phyloP scores from a whole-genome alignment of 768 basidiomycete genomes.

The Lyophyllum semitale region DNA sequence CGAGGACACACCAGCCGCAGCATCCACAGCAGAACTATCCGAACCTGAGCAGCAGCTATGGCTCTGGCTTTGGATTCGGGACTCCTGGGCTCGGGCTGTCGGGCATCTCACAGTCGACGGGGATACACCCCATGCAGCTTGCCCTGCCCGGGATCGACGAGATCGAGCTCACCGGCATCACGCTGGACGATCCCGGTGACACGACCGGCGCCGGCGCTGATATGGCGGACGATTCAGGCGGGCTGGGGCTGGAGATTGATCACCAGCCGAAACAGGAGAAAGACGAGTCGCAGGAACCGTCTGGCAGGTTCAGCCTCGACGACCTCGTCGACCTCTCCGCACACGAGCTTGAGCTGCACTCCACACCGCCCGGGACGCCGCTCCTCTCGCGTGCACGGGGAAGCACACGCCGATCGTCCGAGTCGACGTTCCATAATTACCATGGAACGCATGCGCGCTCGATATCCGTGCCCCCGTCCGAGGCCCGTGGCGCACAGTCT shows the following conservation, averaged over 20 bases:
- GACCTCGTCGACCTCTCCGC: slow-evolving; percentile 62
- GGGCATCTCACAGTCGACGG: slow-evolving; percentile 48
- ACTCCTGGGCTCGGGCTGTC: slow-evolving; percentile 52
- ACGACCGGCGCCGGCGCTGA: slow-evolving; percentile 12
- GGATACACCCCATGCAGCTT: slow-evolving; percentile 64
- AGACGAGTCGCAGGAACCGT: slow-evolving; percentile 13
- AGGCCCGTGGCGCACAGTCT: slow-evolving; percentile 45
- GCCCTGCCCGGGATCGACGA: slow-evolving; percentile 70
- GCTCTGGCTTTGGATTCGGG: slow-evolving; percentile 18
- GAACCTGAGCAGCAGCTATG: slow-evolving; percentile 9
- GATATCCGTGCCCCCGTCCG: slow-evolving; percentile 55
- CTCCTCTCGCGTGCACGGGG: slow-evolving; percentile 41
- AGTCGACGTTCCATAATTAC: slow-evolving; percentile 20
- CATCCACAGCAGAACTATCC: slow-evolving; percentile 26
- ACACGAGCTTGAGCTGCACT: slow-evolving; percentile 33
- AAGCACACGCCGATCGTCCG: slow-evolving; percentile 24
- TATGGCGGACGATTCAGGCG: slow-evolving; percentile 10
- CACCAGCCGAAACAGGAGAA: slow-evolving; percentile 21
- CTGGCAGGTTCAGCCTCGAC: slow-evolving; percentile 55
- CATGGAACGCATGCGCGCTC: slow-evolving; percentile 45
- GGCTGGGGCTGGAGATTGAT: neutral
- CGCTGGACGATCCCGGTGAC: slow-evolving; percentile 51
- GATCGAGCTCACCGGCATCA: slow-evolving; percentile 72
- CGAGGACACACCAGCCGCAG: slow-evolving; percentile 63
- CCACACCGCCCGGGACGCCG: slow-evolving; percentile 69